Conservation (phyloP, 2,329 filamentous ascomycete species). For the Aschersonia sp. region DNA sequence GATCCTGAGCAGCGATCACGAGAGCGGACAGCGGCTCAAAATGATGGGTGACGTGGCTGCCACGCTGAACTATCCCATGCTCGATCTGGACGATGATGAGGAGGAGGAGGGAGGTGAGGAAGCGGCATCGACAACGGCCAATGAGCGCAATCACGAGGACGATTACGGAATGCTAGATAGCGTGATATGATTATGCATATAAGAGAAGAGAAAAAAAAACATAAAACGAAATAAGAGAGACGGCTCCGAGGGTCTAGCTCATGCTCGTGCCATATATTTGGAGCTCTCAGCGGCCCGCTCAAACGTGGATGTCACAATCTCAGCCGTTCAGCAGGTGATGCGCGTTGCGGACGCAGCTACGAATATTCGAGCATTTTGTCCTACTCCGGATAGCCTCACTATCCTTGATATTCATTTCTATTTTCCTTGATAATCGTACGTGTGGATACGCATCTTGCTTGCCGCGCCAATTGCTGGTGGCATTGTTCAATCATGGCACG, state of each 20-base stretch:
- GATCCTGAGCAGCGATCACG: conserved; percentile 85
- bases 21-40: conserved; percentile 77
- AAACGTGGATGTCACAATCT: no score
- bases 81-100: conserved; percentile 59
- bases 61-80: conserved; percentile 76
- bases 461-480: not conserved
- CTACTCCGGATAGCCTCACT: no score
- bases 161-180: conserved; percentile 16
- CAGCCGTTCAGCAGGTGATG: no score
- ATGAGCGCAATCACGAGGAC: conserved; percentile 11
- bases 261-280: no score
- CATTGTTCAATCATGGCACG: not conserved
- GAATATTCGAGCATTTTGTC: no score
- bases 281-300: no score
- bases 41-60: conserved; percentile 79
- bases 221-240: not conserved
- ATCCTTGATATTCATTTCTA: no score
- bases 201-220: not conserved
- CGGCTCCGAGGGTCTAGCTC: no score
- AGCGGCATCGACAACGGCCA: conserved; percentile 1
- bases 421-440: no score
- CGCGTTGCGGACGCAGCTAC: no score
- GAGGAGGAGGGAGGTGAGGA: conserved; percentile 19
- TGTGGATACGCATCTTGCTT: no score
- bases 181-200: conserved; percentile 13